These are phyloP conservation scores for Macrolepiota fuliginosa DNA, from an alignment of 768 basidiomycete genomes.

Conservation along the genomic window DNA sequence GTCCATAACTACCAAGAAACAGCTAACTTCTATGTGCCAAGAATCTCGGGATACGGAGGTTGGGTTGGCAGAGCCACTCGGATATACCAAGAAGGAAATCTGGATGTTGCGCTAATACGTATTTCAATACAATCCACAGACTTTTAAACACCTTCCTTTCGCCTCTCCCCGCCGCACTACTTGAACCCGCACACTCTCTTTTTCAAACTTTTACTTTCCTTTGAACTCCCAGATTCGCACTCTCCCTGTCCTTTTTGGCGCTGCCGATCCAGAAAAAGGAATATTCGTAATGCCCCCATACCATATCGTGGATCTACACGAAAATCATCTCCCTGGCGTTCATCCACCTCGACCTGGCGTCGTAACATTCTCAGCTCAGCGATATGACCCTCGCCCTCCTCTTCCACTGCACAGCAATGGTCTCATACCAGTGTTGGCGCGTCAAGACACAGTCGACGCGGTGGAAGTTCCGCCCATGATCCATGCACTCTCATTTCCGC, in stretches of 20 bases:
- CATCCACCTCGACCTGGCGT: not conserved
- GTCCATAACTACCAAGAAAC: too few species aligned
- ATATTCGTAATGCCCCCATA: not conserved
- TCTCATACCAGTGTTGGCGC: not conserved
- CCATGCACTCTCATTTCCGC: not conserved
- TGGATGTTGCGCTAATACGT: not conserved
- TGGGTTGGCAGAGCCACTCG: not conserved
- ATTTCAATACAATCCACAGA: not conserved
- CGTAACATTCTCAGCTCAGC: constrained; percentile 3
- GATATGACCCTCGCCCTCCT: not conserved
- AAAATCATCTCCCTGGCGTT: not conserved
- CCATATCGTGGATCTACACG: not conserved
- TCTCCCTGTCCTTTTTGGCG: not conserved
- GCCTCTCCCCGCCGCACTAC: not conserved
- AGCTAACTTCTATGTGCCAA: too few species aligned
- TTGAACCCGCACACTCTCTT: not conserved
- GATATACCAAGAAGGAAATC: not conserved
- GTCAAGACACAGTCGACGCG: not conserved
- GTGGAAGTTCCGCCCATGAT: not conserved
- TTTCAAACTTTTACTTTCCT: not conserved
- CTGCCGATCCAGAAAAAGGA: not conserved
- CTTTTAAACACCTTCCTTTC: not conserved
- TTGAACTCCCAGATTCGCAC: not conserved
- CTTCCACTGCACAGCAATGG: not conserved
- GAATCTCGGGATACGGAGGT: not conserved